Evolutionary conservation across 2,329 filamentous ascomycete genomes (phyloP).

Genomic region (Neonectria neomacrospora): DNA sequence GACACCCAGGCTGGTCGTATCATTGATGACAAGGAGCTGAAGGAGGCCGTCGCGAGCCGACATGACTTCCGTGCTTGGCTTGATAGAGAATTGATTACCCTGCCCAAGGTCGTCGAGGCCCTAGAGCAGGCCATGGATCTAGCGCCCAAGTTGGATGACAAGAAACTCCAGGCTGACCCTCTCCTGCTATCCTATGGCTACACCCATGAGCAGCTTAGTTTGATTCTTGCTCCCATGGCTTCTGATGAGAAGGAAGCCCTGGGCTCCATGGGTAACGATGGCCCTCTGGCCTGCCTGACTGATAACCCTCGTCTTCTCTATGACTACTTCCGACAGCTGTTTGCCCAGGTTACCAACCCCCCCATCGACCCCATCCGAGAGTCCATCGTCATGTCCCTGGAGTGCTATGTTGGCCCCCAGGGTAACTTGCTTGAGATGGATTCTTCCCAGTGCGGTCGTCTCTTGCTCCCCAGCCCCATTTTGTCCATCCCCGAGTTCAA

Average conservation of each 20-base stretch:
- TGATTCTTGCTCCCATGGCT: constrained; percentile 94
- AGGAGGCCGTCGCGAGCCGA: constrained; percentile 85
- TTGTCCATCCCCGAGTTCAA: constrained; percentile 93
- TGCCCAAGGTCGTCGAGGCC: constrained; percentile 78
- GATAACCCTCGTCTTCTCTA: constrained; percentile 88
- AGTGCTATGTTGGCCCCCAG: constrained; percentile 95
- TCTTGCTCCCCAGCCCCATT: constrained; percentile 88
- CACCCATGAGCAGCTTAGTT: constrained; percentile 92
- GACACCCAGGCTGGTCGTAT: constrained; percentile 90
- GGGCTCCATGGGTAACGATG: constrained; percentile 98
- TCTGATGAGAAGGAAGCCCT: constrained; percentile 97
- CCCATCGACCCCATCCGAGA: constrained; percentile 97
- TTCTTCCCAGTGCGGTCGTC: constrained; percentile 83
- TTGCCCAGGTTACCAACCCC: constrained; percentile 97
- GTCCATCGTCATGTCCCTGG: constrained; percentile 97
- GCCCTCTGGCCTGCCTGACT: constrained; percentile 90
- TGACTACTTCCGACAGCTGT: constrained; percentile 97
- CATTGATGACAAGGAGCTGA: constrained; percentile 93
- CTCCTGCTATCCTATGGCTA: constrained; percentile 90
- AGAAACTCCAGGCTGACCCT: constrained; percentile 83
- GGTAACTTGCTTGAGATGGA: constrained; percentile 97
- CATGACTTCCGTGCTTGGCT: constrained; percentile 92
- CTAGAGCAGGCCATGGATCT: constrained; percentile 72
- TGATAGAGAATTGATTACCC: constrained; percentile 83
- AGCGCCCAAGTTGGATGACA: constrained; percentile 72